A percentile compares a stretch with the other conserved stretches of the same genome.
Conservation (phyloP, 306 rosid species). For the Fragaria nilgerrensis region DNA sequence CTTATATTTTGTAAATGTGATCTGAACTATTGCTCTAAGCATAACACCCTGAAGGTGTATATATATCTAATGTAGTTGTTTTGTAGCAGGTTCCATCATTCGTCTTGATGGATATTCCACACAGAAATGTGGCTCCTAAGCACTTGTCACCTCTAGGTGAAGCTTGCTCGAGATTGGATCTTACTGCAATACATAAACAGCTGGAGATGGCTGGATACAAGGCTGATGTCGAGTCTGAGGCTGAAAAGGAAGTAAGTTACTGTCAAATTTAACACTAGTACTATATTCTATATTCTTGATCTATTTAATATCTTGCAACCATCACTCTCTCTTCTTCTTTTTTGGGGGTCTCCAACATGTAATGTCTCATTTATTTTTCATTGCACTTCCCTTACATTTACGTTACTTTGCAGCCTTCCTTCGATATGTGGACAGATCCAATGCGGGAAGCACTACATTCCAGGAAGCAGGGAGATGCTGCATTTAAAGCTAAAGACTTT, state of each 20-base stretch:
- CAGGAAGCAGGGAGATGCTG: conserved; percentile 78
- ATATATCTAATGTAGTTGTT: conserved; percentile 25
- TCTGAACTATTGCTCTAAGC: not conserved
- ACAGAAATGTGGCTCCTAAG: conserved; percentile 45
- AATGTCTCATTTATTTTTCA: not conserved
- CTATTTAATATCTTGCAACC: not conserved
- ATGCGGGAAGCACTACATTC: conserved; percentile 76
- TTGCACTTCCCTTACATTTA: not conserved
- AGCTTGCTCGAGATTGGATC: conserved; percentile 86
- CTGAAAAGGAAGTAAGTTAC: conserved; percentile 75
- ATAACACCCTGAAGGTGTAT: not conserved
- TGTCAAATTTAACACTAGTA: not conserved
- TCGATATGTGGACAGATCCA: conserved; percentile 94
- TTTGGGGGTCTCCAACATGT: not conserved
- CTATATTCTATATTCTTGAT: not conserved
- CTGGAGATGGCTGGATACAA: conserved; percentile 73
- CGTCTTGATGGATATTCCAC: conserved; percentile 69
- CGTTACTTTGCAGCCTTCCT: conserved; percentile 63
- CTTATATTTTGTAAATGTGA: conserved; percentile 14
- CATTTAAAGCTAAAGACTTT: conserved; percentile 77
- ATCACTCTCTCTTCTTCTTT: not conserved
- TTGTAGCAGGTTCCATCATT: conserved; percentile 57
- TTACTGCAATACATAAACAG: conserved; percentile 77
- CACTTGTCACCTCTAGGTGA: conserved; percentile 78
- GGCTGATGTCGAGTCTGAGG: conserved; percentile 89